phyloP scores from a whole-genome alignment of 148 eudicot genomes.

The Rhododendron ferrugineum region DNA sequence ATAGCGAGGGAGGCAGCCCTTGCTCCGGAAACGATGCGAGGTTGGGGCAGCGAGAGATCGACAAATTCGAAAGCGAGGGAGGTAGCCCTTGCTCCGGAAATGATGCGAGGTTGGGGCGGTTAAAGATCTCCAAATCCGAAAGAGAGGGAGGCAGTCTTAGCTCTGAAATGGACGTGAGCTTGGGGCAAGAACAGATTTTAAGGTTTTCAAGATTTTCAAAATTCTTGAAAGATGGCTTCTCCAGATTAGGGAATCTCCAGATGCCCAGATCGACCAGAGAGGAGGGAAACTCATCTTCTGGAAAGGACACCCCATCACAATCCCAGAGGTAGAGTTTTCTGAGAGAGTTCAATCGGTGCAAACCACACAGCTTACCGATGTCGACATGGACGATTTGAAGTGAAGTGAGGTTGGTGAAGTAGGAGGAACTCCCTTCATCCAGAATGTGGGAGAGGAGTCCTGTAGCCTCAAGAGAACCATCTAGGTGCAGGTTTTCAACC shows the following conservation, averaged over 20 bases:
- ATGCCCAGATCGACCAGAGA: fast-evolving
- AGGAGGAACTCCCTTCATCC: neutral
- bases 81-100: no score
- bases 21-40: no score
- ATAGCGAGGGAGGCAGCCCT: no score
- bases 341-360: neutral
- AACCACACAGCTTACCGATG: neutral
- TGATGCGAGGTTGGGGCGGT: no score
- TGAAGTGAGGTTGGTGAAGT: neutral
- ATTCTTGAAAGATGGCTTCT: neutral
- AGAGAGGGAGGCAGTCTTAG: no score
- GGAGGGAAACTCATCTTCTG: neutral
- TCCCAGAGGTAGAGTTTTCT: neutral
- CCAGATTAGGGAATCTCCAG: neutral
- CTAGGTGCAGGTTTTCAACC: neutral
- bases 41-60: no score
- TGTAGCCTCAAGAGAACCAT: neutral
- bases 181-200: no score
- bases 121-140: no score
- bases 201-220: neutral
- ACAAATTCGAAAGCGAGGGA: no score
- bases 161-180: no score
- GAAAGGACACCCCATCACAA: neutral
- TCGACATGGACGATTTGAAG: neutral
- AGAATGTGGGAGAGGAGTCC: neutral